phyloP scores from a whole-genome alignment of 805 yeast species.

The Barnettozyma sp. region DNA sequence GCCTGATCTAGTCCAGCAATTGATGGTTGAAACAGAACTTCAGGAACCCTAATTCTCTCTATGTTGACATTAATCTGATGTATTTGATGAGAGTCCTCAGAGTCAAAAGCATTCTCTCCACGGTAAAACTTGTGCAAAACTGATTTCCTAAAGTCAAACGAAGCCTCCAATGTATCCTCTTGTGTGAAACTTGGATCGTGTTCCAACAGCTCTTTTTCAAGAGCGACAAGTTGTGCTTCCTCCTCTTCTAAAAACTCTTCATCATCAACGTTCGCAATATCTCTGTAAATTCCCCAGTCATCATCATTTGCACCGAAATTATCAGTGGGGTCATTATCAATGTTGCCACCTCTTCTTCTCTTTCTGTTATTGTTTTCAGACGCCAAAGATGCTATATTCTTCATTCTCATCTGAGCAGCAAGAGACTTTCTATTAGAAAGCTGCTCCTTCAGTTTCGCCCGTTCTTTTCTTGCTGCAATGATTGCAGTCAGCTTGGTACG shows the following conservation, averaged over 20 bases:
- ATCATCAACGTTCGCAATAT: constrained; percentile 67
- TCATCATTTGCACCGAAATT: constrained; percentile 93
- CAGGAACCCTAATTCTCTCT: constrained; percentile 90
- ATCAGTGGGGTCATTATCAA: constrained; percentile 88
- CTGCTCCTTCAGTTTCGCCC: constrained; percentile 64
- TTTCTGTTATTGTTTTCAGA: constrained; percentile 49
- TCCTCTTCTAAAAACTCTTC: constrained; percentile 79
- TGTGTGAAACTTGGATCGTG: constrained; percentile 80
- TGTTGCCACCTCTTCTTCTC: constrained; percentile 53
- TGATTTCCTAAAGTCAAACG: constrained; percentile 79
- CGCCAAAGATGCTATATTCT: constrained; percentile 80
- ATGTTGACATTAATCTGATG: constrained; percentile 88
- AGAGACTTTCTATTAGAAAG: constrained; percentile 82
- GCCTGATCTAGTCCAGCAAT: constrained; percentile 96
- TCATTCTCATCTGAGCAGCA: constrained; percentile 92
- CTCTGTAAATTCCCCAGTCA: constrained; percentile 90
- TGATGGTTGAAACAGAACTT: constrained; percentile 83
- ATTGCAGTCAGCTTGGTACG: constrained; percentile 51
- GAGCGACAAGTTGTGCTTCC: constrained; percentile 44
- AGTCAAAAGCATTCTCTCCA: constrained; percentile 83
- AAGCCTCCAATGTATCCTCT: constrained; percentile 78
- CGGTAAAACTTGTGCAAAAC: constrained; percentile 75
- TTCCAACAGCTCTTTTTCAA: constrained; percentile 73
- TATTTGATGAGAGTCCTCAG: constrained; percentile 75
- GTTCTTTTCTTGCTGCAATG: constrained; percentile 58